phyloP scores from a whole-genome alignment of 2,329 filamentous ascomycete genomes.

The Aspergillus costaricaensis region DNA sequence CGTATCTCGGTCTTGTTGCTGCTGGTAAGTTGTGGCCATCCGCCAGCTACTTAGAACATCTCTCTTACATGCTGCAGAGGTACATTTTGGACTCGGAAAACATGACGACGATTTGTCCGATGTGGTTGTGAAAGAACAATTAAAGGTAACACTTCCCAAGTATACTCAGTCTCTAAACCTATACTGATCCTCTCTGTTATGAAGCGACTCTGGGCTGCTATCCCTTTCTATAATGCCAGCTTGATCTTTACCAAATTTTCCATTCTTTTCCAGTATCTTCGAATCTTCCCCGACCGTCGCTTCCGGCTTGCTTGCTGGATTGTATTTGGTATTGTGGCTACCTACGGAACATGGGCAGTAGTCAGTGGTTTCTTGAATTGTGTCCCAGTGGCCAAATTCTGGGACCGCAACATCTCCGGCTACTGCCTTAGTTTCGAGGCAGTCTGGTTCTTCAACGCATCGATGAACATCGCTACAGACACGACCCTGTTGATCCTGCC shows the following conservation, averaged over 20 bases:
- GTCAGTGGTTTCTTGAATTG: slow-evolving; percentile 47
- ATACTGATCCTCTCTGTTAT: background rate
- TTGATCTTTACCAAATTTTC: slow-evolving; percentile 46
- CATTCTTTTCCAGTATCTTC: slow-evolving; percentile 50
- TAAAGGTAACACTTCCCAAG: slow-evolving; percentile 25
- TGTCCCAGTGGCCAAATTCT: slow-evolving; percentile 44
- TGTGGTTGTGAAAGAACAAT: slow-evolving; percentile 23
- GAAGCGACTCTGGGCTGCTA: slow-evolving; percentile 35
- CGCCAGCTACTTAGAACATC: background rate
- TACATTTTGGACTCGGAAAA: slow-evolving; percentile 29
- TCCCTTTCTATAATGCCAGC: slow-evolving; percentile 37
- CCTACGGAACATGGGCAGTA: slow-evolving; percentile 36
- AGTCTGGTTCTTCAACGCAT: slow-evolving; percentile 47
- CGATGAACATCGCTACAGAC: slow-evolving; percentile 47
- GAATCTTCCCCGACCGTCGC: slow-evolving; percentile 41
- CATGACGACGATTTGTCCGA: slow-evolving; percentile 24
- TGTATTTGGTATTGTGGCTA: slow-evolving; percentile 34
- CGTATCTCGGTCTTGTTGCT: slow-evolving; percentile 32
- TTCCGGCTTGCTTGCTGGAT: slow-evolving; percentile 38
- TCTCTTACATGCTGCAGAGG: slow-evolving; percentile 25
- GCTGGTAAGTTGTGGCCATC: slow-evolving; percentile 24
- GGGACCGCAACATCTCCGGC: slow-evolving; percentile 38
- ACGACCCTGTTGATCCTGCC: slow-evolving; percentile 45
- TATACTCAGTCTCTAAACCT: background rate
- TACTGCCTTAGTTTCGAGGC: slow-evolving; percentile 42